A percentile compares a stretch with the other conserved stretches of the same genome.
Evolutionary conservation across 345 rosid genomes (phyloP).

Genomic region (Odontarrhena argentea): DNA sequence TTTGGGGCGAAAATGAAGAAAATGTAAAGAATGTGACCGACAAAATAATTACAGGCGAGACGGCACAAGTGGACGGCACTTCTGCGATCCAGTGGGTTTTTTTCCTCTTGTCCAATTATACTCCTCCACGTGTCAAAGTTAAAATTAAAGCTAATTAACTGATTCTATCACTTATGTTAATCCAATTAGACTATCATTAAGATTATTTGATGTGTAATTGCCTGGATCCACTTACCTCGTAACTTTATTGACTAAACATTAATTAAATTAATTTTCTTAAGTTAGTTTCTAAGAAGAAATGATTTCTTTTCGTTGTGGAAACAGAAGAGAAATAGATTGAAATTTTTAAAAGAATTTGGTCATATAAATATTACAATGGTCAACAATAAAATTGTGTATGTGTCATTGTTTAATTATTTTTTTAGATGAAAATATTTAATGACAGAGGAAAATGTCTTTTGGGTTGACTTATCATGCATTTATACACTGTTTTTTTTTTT

Average conservation of each 20-base stretch:
- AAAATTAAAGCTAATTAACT: neutral
- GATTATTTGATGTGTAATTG: neutral
- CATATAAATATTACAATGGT: neutral
- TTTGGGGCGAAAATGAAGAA: conserved; percentile 30
- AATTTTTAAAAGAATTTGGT: neutral
- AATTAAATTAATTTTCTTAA: neutral
- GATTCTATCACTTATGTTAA: neutral
- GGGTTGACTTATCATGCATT: conserved; percentile 22
- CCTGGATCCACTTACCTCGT: conserved; percentile 9
- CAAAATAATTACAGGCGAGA: conserved; percentile 5
- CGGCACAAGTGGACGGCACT: conserved; percentile 35
- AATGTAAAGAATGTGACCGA: conserved; percentile 29
- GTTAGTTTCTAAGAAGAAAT: neutral
- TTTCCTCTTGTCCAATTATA: neutral
- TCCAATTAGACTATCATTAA: neutral
- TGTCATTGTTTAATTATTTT: neutral
- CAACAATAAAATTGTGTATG: neutral
- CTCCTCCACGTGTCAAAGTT: neutral
- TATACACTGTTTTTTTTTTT: neutral
- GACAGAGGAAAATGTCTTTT: neutral
- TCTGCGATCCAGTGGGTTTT: conserved; percentile 4
- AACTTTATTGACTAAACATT: neutral
- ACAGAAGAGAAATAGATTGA: neutral
- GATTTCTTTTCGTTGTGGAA: conserved; percentile 1
- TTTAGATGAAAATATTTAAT: neutral